These are phyloP conservation scores for Crithidia thermophila DNA, from an alignment of 208 protist species.

Conservation along the genomic window DNA sequence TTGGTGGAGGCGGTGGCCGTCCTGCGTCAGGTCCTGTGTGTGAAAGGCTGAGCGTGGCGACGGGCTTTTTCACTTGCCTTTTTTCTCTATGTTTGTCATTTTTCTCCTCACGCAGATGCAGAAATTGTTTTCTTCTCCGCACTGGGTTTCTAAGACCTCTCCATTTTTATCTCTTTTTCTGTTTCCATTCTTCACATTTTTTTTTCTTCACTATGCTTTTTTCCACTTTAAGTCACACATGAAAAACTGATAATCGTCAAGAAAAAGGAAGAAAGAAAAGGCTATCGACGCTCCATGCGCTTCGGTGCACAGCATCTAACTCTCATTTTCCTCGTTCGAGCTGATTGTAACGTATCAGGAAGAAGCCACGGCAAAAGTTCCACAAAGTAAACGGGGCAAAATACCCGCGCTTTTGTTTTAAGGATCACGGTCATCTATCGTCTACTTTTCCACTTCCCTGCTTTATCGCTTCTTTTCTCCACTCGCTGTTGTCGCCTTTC, in stretches of 20 bases:
- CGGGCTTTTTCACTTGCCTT: background rate
- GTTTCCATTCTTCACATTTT: constrained; percentile 5
- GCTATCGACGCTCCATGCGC: no score
- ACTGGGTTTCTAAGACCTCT: background rate
- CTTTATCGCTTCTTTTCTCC: background rate
- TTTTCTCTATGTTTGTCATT: background rate
- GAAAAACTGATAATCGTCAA: no score
- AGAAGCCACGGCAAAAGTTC: no score
- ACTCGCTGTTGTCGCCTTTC: background rate
- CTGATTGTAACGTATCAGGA: no score
- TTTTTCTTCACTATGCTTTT: constrained; percentile 18
- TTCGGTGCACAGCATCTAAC: no score
- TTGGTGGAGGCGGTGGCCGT: constrained; percentile 77
- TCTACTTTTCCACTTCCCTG: background rate
- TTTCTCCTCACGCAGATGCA: background rate
- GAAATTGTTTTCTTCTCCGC: background rate
- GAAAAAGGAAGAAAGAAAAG: no score
- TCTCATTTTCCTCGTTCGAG: no score
- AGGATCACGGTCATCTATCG: no score
- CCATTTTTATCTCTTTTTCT: background rate
- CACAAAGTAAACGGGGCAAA: no score
- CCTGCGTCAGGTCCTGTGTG: constrained; percentile 81
- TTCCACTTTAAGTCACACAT: no score
- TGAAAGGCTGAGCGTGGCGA: constrained; percentile 69
- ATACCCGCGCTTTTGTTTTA: no score